These are phyloP conservation scores for Epichloe aotearoae DNA, from an alignment of 2,329 filamentous ascomycete species.

Conservation along the genomic window DNA sequence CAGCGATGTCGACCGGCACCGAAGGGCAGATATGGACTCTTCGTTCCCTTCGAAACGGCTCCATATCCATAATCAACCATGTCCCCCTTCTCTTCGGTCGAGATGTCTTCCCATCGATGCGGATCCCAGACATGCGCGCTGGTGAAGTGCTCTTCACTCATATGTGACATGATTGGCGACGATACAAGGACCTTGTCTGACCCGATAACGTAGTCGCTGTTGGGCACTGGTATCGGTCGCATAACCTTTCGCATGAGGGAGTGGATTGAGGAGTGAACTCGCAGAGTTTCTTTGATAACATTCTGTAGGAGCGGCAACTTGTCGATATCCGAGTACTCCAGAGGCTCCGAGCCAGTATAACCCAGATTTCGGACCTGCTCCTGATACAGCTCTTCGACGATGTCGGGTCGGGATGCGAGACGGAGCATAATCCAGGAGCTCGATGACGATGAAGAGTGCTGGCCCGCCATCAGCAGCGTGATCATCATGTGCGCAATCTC, in stretches of 20 bases:
- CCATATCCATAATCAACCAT: slow-evolving; percentile 92
- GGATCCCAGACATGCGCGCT: slow-evolving; percentile 77
- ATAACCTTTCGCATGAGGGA: slow-evolving; percentile 90
- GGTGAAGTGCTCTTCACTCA: slow-evolving; percentile 57
- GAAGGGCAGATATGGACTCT: slow-evolving; percentile 85
- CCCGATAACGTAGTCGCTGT: slow-evolving; percentile 65
- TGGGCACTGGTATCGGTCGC: slow-evolving; percentile 69
- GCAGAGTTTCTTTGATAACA: slow-evolving; percentile 83
- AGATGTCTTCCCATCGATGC: slow-evolving; percentile 63
- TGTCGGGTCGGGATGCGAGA: slow-evolving; percentile 62
- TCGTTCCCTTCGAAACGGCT: slow-evolving; percentile 78
- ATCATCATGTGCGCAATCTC: slow-evolving; percentile 93
- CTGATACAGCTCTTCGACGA: slow-evolving; percentile 68
- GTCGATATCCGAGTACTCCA: slow-evolving; percentile 65
- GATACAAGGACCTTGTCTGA: slow-evolving; percentile 38
- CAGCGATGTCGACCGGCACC: slow-evolving; percentile 86
- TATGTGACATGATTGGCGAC: slow-evolving; percentile 42
- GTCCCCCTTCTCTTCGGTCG: slow-evolving; percentile 32
- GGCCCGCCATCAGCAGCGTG: slow-evolving; percentile 80
- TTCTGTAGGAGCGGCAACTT: slow-evolving; percentile 71
- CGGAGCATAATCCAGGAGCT: slow-evolving; percentile 75
- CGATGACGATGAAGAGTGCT: slow-evolving; percentile 78
- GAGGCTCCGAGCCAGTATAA: slow-evolving; percentile 46
- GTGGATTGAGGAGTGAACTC: slow-evolving; percentile 85
- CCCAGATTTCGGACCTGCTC: slow-evolving; percentile 56